phyloP scores from a whole-genome alignment of 305 asterid genomes.

The Fraxinus baroniana region DNA sequence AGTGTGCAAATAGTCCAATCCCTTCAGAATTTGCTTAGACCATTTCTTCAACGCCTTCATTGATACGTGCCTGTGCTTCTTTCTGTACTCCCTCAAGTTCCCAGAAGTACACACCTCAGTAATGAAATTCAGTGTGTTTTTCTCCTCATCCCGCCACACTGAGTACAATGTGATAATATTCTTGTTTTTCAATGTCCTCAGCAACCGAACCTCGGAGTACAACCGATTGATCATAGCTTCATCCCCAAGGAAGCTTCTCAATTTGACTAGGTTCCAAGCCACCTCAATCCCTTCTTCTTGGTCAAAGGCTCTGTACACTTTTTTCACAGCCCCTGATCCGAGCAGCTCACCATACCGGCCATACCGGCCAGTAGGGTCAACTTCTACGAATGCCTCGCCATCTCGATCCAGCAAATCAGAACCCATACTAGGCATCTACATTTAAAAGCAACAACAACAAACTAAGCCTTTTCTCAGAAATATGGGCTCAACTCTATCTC shows the following conservation, averaged over 20 bases:
- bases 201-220: constrained; percentile 58
- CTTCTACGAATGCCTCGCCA: constrained; percentile 55
- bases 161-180: constrained; percentile 58
- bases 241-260: constrained; percentile 45
- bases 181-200: constrained; percentile 46
- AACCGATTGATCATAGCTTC: constrained; percentile 53
- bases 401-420: constrained; percentile 45
- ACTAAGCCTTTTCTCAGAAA: not conserved
- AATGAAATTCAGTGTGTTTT: constrained; percentile 62
- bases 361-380: constrained; percentile 64
- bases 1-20: constrained; percentile 71
- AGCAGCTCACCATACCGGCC: constrained; percentile 74
- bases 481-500: not conserved
- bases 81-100: constrained; percentile 67
- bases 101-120: constrained; percentile 83
- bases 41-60: constrained; percentile 73
- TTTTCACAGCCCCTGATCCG: constrained; percentile 71
- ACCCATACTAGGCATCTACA: not conserved
- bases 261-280: constrained; percentile 82
- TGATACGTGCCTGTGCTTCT: constrained; percentile 70
- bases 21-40: constrained; percentile 78
- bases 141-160: constrained; percentile 63
- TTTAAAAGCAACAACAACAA: not conserved
- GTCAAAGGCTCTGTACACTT: constrained; percentile 78
- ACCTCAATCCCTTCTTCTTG: constrained; percentile 89